phyloP scores from a whole-genome alignment of 192 early-diverging fungal genomes.

The Backusella morwellensis region DNA sequence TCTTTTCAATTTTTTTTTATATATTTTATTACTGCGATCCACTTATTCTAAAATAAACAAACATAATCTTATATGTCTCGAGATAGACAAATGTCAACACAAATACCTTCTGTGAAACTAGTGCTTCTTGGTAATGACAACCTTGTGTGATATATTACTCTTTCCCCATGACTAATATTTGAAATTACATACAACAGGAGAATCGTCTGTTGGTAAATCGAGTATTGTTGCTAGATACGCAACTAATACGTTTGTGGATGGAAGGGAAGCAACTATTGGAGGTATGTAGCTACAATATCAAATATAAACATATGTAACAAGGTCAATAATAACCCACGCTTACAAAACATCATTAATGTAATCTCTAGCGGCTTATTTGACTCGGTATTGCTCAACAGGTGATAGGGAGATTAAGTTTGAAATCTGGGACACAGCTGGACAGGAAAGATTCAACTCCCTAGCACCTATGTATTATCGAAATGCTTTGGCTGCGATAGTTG shows the following conservation, averaged over 20 bases:
- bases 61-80: not conserved
- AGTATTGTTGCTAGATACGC: slow-evolving; percentile 94
- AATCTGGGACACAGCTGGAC: slow-evolving; percentile 95
- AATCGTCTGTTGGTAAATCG: slow-evolving; percentile 98
- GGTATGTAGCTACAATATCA: slow-evolving; percentile 46
- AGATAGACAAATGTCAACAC: slow-evolving; percentile 29
- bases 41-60: not conserved
- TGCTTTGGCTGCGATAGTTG: slow-evolving; percentile 95
- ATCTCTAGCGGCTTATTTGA: slow-evolving; percentile 73
- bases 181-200: slow-evolving; percentile 41
- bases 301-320: not conserved
- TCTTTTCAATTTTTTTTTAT: slow-evolving; percentile 2
- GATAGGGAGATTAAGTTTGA: slow-evolving; percentile 82
- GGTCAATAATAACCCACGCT: not conserved
- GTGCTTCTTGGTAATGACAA: slow-evolving; percentile 72
- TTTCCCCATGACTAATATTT: not conserved
- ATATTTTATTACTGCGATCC: not conserved
- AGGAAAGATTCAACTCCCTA: slow-evolving; percentile 93
- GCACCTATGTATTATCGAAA: slow-evolving; percentile 97
- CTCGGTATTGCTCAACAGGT: slow-evolving; percentile 91
- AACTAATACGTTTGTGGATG: slow-evolving; percentile 92
- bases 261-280: slow-evolving; percentile 99
- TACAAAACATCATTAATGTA: not conserved
- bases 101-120: slow-evolving; percentile 94
- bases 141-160: not conserved